These are phyloP conservation scores for Ploettnerulaceae sp. DNA, from an alignment of 2,329 filamentous ascomycete species.

Conservation along the genomic window DNA sequence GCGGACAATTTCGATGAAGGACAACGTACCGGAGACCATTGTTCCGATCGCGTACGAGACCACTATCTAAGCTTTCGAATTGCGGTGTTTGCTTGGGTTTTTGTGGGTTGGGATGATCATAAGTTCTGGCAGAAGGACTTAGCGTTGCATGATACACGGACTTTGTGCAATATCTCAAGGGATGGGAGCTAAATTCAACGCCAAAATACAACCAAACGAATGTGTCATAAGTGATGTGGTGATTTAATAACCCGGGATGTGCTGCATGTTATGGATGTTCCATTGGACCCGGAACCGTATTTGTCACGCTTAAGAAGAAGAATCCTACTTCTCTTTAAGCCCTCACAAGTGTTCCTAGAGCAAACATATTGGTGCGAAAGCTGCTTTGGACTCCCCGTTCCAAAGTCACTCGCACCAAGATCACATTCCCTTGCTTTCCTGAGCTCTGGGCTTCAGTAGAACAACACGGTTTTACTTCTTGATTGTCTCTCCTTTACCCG, in stretches of 20 bases:
- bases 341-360: constrained; percentile 31
- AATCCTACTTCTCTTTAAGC: constrained; percentile 26
- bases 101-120: constrained; percentile 30
- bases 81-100: constrained; percentile 32
- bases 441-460: too few relatives aligned
- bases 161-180: constrained; percentile 31
- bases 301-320: constrained; percentile 30
- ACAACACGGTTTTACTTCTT: too few relatives aligned
- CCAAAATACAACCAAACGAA: constrained; percentile 14
- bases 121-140: constrained; percentile 26
- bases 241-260: background rate
- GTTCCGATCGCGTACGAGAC: constrained; percentile 95
- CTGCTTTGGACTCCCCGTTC: background rate
- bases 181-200: constrained; percentile 30
- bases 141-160: constrained; percentile 34
- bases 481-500: too few relatives aligned
- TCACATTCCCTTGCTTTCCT: background rate
- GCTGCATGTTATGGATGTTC: background rate
- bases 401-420: background rate
- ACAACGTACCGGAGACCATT: constrained; percentile 87
- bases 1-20: constrained; percentile 71
- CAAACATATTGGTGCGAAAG: constrained; percentile 6
- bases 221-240: constrained; percentile 1
- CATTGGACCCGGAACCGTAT: constrained; percentile 23
- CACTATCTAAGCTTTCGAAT: constrained; percentile 65